Percentiles rank a stretch among this genome's conserved stretches.
These are phyloP conservation scores for Flaveria floridana DNA, from an alignment of 140 eudicot genomes.

Conservation along the genomic window DNA sequence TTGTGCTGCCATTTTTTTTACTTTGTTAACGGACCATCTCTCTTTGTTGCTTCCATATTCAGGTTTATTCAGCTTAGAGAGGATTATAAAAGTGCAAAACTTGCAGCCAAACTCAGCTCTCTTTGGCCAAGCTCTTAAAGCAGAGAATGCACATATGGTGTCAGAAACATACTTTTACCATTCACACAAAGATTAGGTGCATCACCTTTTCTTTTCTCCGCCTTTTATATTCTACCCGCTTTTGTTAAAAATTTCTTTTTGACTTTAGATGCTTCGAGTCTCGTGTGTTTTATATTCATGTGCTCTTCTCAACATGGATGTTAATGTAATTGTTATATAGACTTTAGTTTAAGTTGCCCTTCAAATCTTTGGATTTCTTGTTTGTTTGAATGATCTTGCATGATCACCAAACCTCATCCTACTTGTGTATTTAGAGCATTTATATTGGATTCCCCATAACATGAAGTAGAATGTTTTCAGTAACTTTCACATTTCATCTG, in stretches of 20 bases:
- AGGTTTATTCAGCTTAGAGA: slow-evolving; percentile 96
- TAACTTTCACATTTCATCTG: no score
- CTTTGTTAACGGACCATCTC: neutral
- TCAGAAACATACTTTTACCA: slow-evolving; percentile 8
- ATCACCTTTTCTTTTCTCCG: slow-evolving; percentile 13
- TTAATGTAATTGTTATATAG: slow-evolving; percentile 29
- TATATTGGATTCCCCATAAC: no score
- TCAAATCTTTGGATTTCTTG: neutral
- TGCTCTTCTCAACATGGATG: slow-evolving; percentile 18
- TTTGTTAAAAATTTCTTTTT: neutral
- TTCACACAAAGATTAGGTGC: slow-evolving; percentile 24
- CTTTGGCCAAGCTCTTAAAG: slow-evolving; percentile 55
- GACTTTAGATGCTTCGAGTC: slow-evolving; percentile 24
- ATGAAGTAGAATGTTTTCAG: no score
- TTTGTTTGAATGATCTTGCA: neutral
- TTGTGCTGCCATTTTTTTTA: neutral
- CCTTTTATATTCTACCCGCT: slow-evolving; percentile 7
- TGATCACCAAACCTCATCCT: neutral
- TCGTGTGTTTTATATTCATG: slow-evolving; percentile 21
- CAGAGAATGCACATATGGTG: neutral
- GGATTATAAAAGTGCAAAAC: slow-evolving; percentile 95
- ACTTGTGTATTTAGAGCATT: no score
- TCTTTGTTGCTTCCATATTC: slow-evolving; percentile 29
- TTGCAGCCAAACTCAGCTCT: slow-evolving; percentile 79
- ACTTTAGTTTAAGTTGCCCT: slow-evolving; percentile 16